These are phyloP conservation scores for Picea glauca DNA, from an alignment of 75 land plant genomes.

Conservation along the genomic window DNA sequence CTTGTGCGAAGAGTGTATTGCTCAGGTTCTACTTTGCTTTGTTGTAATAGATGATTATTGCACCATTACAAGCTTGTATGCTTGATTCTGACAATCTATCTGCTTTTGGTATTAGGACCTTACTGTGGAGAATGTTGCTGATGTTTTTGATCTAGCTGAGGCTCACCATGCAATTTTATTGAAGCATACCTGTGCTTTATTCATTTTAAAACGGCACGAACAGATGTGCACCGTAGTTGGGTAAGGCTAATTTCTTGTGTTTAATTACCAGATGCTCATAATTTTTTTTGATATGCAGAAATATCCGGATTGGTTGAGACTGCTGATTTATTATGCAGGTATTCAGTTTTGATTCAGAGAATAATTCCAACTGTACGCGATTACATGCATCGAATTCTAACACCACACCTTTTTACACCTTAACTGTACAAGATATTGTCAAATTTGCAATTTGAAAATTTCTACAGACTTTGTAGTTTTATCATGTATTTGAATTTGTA, in stretches of 20 bases:
- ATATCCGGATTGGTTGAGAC: not conserved
- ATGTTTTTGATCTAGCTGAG: conserved; percentile 83
- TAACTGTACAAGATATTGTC: too few species aligned
- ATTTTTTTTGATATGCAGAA: not conserved
- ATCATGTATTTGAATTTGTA: too few species aligned
- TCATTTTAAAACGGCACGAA: conserved; percentile 67
- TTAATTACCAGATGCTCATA: not conserved
- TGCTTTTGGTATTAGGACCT: conserved; percentile 42
- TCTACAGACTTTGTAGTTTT: too few species aligned
- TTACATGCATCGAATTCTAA: conserved; percentile 55
- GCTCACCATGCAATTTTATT: conserved; percentile 75
- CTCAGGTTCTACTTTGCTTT: conserved; percentile 48
- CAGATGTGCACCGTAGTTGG: conserved; percentile 52
- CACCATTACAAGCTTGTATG: too few species aligned
- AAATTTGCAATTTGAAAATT: too few species aligned
- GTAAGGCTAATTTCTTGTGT: conserved; percentile 27
- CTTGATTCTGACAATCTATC: too few species aligned
- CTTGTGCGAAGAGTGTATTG: conserved; percentile 77
- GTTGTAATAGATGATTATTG: not conserved
- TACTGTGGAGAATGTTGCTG: conserved; percentile 67
- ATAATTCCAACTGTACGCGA: conserved; percentile 71
- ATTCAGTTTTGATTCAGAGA: conserved; percentile 55
- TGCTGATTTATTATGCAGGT: conserved; percentile 36
- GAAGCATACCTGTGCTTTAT: conserved; percentile 76
- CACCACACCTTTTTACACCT: conserved; percentile 29